Evolutionary conservation across 768 basidiomycete species (phyloP), one percentile per base, ranked within the genome.

Genomic region (Suillus plorans): DNA sequence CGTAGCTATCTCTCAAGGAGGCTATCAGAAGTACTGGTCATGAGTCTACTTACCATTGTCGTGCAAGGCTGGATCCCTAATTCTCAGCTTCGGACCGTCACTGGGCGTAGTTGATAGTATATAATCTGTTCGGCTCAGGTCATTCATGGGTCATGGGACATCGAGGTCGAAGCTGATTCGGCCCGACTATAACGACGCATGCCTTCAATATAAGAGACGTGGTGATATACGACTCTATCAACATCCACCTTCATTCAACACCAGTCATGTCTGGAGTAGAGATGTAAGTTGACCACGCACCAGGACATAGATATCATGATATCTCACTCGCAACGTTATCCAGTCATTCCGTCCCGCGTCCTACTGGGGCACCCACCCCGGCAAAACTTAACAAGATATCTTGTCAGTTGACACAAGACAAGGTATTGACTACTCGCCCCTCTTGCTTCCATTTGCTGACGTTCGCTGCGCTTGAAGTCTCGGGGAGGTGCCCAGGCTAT

Each of bases 401-500:
- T 56, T 78, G 82, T 64, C 85, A 86, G 66, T 69, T 94, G 58
- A 94, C 92, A 1, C 89, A 94, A 76, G 82, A 88, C 73, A 94
- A 94, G 82, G 91, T 88, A 37, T 25, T 18, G 41, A 60, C 20
- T 4, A 18, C 37, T 22, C 31, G 49, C 18, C 20, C 63, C 20
- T 28, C 49, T 63, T 34, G 28, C 62, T 67, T 14, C 66, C 56
- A 61, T 52, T 36, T 44, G 16, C 25, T 60, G 57, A 58, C 16
- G 7, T 58, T 41, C 9, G 9, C 5, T 58, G 16, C 5, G 9
- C 16, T 6, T 39, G 56, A 52, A 88, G 87, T 75, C 79, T 64
- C 86, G 83, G 60, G 92, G 92, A 67, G 89, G 86, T 44, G 91
- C 92, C 10, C 91, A 94, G 76, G 92, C 92, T 42, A 94, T 94